Base-by-base conservation (phyloP, 1,139 yeast species). In the Sugiyamaella paludigena region DNA sequence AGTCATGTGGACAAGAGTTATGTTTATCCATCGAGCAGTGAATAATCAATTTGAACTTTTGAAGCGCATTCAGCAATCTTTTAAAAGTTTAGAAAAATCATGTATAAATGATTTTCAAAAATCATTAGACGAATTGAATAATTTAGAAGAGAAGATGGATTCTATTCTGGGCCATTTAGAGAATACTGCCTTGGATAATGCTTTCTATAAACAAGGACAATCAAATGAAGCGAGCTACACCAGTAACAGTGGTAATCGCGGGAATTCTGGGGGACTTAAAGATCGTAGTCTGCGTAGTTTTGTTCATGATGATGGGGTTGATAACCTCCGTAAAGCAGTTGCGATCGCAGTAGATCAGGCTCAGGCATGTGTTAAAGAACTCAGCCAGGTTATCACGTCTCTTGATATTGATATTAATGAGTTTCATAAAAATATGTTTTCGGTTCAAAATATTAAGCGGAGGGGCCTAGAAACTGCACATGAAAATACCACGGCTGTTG, bases 281-380 rank as follows among this genome's bases (percentile, higher is more conserved):
- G 38, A 15, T 2, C 19, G 7, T 35, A 67, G 62, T 7, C 60
- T 78, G 32, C 69, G 70, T 34, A 76, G 75, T 46, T 78, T 75
- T 57, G 74, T 78, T 1, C 73, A 77, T 2, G 71, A 65, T 40
- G 72, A 70, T 4, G 73, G 73, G 30, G 58, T 73, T 2, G 60
- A 65, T 27, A 55, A 65, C 5, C 57, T 76, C 37, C 58, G 66
- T 31, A 31, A 54, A 47, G 28, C 68, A 59, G 47, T 58, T 65
- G 29, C 54, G 4, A 30, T 19, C 9, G 45, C 51, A 12, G 48
- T 47, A 5, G 45, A 63, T 55, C 31, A 63, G 56, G 46, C 59
- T 50, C 57, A 62, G 52, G 36, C 66, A 45, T 50, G 52, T 13
- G 63, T 68, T 12, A 59, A 59, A 13, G 61, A 59, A 7, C 62